A percentile compares a stretch with the other conserved stretches of the same genome.
Evolutionary conservation across 2,329 filamentous ascomycete species (phyloP).

Genomic region (Cladosporium sp.): DNA sequence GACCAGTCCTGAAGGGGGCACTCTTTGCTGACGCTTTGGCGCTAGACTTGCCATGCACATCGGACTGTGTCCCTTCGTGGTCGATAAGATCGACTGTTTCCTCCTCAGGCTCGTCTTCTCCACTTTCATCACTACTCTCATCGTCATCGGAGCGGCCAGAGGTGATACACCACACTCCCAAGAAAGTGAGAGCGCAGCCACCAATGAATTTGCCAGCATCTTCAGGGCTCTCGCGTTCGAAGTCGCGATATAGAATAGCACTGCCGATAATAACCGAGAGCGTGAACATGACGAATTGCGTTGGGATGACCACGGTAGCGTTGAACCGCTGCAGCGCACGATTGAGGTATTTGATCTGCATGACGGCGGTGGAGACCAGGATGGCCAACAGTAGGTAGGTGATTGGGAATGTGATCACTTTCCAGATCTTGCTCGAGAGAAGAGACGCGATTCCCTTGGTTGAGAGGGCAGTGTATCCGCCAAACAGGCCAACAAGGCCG

Average conservation of each 20-base stretch:
- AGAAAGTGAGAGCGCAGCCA: slow-evolving; percentile 88
- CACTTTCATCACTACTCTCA: slow-evolving; percentile 48
- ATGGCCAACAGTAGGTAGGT: slow-evolving; percentile 83
- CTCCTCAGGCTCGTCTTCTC: slow-evolving; percentile 35
- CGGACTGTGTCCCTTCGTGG: slow-evolving; percentile 38
- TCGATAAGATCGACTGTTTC: slow-evolving; percentile 47
- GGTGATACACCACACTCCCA: slow-evolving; percentile 96
- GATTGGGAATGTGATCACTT: slow-evolving; percentile 86
- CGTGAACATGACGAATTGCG: slow-evolving; percentile 96
- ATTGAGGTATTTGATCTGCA: slow-evolving; percentile 98
- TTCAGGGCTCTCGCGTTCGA: slow-evolving; percentile 74
- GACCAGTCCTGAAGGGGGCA: not conserved
- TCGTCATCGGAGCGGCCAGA: slow-evolving; percentile 72
- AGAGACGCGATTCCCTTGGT: slow-evolving; percentile 97
- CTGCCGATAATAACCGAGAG: slow-evolving; percentile 93
- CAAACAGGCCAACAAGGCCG: slow-evolving; percentile 89
- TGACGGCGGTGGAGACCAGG: slow-evolving; percentile 79
- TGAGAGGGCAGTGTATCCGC: slow-evolving; percentile 95
- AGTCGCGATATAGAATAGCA: slow-evolving; percentile 90
- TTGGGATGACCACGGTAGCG: slow-evolving; percentile 96
- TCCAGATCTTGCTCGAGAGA: slow-evolving; percentile 85
- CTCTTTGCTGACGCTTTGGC: slow-evolving; percentile 3
- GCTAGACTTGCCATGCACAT: slow-evolving; percentile 25
- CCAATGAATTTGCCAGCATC: slow-evolving; percentile 84
- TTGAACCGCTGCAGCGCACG: slow-evolving; percentile 87